Conservation (phyloP, 192 early-diverging fungal species). For the Haplosporangium gracile region DNA sequence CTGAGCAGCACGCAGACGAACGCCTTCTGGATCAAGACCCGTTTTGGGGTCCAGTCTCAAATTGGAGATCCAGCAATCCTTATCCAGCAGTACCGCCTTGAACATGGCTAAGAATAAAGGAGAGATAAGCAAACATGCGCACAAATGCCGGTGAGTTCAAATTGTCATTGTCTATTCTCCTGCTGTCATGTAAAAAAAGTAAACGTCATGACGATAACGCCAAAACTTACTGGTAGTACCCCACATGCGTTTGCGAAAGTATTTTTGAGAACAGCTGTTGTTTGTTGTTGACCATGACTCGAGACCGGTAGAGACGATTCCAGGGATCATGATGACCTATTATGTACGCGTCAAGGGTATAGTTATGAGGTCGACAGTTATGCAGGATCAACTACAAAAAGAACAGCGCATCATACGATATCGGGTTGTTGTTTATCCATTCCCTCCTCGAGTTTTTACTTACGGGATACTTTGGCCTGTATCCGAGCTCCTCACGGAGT, state of each 20-base stretch:
- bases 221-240: constrained; percentile 72
- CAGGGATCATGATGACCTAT: constrained; percentile 87
- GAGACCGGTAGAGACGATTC: constrained; percentile 89
- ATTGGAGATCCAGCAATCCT: constrained; percentile 87
- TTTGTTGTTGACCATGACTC: constrained; percentile 87
- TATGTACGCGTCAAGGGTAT: constrained; percentile 32
- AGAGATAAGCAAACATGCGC: background rate
- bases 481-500: constrained; percentile 37
- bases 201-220: background rate
- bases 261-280: constrained; percentile 78
- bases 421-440: constrained; percentile 57
- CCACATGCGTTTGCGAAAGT: constrained; percentile 91
- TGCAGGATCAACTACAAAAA: constrained; percentile 17
- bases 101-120: constrained; percentile 73
- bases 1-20: constrained; percentile 88
- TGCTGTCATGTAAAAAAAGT: background rate
- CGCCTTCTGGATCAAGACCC: constrained; percentile 86
- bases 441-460: background rate
- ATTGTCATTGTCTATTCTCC: background rate
- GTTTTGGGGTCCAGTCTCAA: constrained; percentile 85
- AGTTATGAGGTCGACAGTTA: background rate
- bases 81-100: constrained; percentile 86
- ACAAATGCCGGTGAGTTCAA: background rate
- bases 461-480: constrained; percentile 46
- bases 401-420: constrained; percentile 59